Evolutionary conservation across 148 eudicot genomes (phyloP), one percentile per base, ranked within the genome.

Genomic region (Cornus controversa): DNA sequence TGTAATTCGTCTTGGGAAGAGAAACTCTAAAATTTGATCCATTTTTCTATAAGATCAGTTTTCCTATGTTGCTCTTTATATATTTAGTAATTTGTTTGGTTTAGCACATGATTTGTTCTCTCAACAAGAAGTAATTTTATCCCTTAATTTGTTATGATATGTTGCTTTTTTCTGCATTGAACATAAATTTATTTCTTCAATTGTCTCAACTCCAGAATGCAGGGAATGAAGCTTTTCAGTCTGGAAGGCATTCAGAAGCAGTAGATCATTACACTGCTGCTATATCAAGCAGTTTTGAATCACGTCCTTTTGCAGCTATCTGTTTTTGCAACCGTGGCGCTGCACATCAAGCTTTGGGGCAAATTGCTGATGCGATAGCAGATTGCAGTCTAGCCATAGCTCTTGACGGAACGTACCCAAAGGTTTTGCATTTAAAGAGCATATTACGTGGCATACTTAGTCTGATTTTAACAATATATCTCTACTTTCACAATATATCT

Each of bases 311-410:
- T 85, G 90, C 95, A 80, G 98, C 98, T 75, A 85, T 94, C 75
- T 94, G 98, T 84, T 90, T 91, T 77, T 86, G 96, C 86, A 94
- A 94, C 83, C 98, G 98, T 74, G 97, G 96, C 79, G 93, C 96
- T 69, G 94, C 98, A 22, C 83, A 90, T 80, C 96, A 93, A 88
- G 91, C 93, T 69, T 69, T 92, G 76, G 91, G 90, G 58, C 92
- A 87, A 90, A 77, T 94, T 64, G 76, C 89, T 80, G 98, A 93
- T 84, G 98, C 98, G 67, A 91, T 94, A 74, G 89, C 94, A 62
- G 98, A 94, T 91, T 94, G 98, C 84, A 92, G 94, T 84, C 80
- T 91, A 50, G 96, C 98, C 82, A 90, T 94, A 53, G 89, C 97
- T 77, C 93, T 94, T 67, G 93, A 94, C 86, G 85, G 79, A 80